Evolutionary conservation across 345 rosid genomes (phyloP), one percentile per base, ranked within the genome.

Genomic region (Bruguiera parviflora): DNA sequence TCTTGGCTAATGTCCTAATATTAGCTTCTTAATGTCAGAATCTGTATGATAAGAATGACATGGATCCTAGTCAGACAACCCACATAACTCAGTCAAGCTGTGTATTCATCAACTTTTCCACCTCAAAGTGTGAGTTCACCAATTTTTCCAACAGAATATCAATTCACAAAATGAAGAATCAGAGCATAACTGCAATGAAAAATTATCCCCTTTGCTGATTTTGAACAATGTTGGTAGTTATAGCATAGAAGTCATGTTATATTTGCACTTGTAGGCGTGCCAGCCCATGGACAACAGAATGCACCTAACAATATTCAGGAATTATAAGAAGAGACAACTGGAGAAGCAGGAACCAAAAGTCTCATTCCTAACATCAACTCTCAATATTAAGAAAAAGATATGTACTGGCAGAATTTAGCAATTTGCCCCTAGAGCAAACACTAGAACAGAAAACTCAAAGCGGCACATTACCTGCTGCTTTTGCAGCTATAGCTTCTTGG

Each of bases 401-500:
- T 35, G n/a, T n/a, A 20, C 13, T 8, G 1, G 27, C 18, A 62
- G 27, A 35, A 27, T 52, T 62, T 47, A 28, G 1, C 31, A 13
- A 60, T 7, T 20, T 20, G 7, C 22, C 56, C 22, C 16, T 6
- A 19, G 3, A 31, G 28, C n/a, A 24, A 25, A 49, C 21, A 33
- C 25, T 25, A 10, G 33, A 53, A 11, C 13, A 43, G 18, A 61
- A 2, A 65, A 19, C n/a, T n/a, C 11, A 28, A 39, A 13, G 62
- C 11, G 39, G 22, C 33, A 31, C 6, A 4, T 67, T 82, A 90
- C 97, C 97, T 84, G 98, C 95, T 19, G 83, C 84, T 79, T 82
- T 86, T 68, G 98, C 96, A 64, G 98, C 99, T 15, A 72, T 72
- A 53, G 96, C 97, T 89, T 96, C 99, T 86, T 85, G 96, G 73